Evolutionary conservation across 805 yeast species (phyloP).

Genomic region (Suhomyces pyralidae): DNA sequence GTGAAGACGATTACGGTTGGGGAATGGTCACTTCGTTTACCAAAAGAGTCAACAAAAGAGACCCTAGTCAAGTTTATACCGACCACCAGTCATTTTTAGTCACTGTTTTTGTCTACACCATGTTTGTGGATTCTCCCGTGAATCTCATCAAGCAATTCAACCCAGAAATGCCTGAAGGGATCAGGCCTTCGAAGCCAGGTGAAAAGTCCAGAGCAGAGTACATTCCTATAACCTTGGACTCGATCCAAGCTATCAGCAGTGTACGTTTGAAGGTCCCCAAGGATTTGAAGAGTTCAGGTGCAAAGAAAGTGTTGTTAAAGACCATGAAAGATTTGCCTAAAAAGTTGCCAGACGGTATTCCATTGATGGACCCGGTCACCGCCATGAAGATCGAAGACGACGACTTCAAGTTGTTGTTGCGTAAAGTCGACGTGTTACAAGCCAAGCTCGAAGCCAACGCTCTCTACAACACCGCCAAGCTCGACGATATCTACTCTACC

Average conservation of each 20-base stretch:
- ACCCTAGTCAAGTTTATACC: conserved; percentile 53
- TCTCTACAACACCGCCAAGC: conserved; percentile 55
- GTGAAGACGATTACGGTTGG: conserved; percentile 86
- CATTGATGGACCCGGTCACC: conserved; percentile 84
- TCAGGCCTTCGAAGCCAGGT: conserved; percentile 74
- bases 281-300: conserved; percentile 53
- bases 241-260: conserved; percentile 73
- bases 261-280: conserved; percentile 81
- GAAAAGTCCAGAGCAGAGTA: conserved; percentile 73
- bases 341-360: conserved; percentile 87
- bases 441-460: conserved; percentile 70
- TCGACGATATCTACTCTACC: conserved; percentile 59
- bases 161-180: conserved; percentile 82
- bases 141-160: conserved; percentile 73
- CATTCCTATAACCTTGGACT: conserved; percentile 79
- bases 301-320: conserved; percentile 61
- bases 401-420: conserved; percentile 66
- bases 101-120: conserved; percentile 73
- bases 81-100: conserved; percentile 92
- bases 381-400: conserved; percentile 90
- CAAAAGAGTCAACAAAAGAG: conserved; percentile 65
- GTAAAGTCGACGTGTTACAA: conserved; percentile 81
- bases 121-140: conserved; percentile 81
- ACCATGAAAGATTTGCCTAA: conserved; percentile 76
- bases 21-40: conserved; percentile 78